These are phyloP conservation scores for Mycogone perniciosa DNA, from an alignment of 2,329 filamentous ascomycete genomes.

Conservation along the genomic window DNA sequence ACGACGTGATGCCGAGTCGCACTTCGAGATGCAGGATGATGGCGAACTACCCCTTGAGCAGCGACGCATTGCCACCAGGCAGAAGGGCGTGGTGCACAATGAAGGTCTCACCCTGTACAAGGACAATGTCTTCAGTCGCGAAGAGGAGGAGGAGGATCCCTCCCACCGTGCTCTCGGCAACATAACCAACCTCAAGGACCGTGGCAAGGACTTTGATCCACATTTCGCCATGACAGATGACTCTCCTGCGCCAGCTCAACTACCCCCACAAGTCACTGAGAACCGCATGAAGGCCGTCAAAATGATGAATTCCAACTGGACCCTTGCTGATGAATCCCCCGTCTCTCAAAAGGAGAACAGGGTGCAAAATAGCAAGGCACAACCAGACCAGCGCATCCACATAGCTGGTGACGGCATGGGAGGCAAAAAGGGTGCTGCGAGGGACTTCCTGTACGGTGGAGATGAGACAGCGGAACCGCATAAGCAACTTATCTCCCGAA, in stretches of 20 bases:
- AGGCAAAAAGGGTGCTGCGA: conserved; percentile 45
- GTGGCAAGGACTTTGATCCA: conserved; percentile 67
- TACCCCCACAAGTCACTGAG: conserved; percentile 42
- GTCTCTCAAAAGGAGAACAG: conserved; percentile 40
- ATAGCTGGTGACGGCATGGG: conserved; percentile 61
- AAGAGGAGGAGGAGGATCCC: conserved; percentile 35
- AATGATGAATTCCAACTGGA: conserved; percentile 64
- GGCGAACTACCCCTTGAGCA: conserved; percentile 50
- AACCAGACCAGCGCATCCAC: conserved; percentile 25
- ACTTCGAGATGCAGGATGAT: conserved; percentile 81
- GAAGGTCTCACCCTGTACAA: conserved; percentile 66
- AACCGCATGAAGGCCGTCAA: conserved; percentile 64
- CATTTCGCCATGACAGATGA: conserved; percentile 74
- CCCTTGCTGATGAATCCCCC: conserved; percentile 49
- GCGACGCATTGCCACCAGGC: conserved; percentile 36
- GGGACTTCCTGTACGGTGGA: conserved; percentile 54
- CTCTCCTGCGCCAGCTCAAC: conserved; percentile 43
- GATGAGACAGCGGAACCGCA: conserved; percentile 40
- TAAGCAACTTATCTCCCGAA: conserved; percentile 28
- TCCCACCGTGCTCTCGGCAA: conserved; percentile 50
- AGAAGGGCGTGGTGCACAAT: conserved; percentile 55
- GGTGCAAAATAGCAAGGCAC: conserved; percentile 10
- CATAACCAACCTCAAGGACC: conserved; percentile 66
- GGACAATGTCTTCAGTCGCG: conserved; percentile 64
- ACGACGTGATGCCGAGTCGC: conserved; percentile 71